A percentile compares a stretch with the other conserved stretches of the same genome.
Evolutionary conservation across 1,284 basidiomycete genomes (phyloP).

Genomic region (Cryptococcus jaspeensis): DNA sequence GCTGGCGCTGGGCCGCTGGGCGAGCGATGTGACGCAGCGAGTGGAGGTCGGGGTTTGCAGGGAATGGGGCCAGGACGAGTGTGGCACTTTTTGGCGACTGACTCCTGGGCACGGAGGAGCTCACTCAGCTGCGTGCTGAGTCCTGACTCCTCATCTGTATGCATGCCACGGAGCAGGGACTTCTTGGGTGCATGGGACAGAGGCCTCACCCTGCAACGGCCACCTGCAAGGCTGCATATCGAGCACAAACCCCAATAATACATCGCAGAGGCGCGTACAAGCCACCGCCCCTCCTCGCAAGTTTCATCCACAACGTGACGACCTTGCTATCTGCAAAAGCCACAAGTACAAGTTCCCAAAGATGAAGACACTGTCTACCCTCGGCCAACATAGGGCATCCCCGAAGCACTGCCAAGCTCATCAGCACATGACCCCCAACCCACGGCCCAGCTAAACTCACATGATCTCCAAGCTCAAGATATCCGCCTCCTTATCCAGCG

Average conservation of each 20-base stretch:
- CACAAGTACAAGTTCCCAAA: too few species aligned
- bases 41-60: slow-evolving; percentile 14
- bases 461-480: slow-evolving; percentile 63
- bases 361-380: slow-evolving; percentile 52
- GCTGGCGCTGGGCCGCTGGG: background rate
- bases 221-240: too few species aligned
- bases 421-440: too few species aligned
- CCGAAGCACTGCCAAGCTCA: slow-evolving; percentile 48
- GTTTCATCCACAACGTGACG: too few species aligned
- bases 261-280: too few species aligned
- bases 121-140: too few species aligned
- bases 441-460: too few species aligned
- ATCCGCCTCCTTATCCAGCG: slow-evolving; percentile 65
- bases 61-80: background rate
- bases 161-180: background rate
- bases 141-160: too few species aligned
- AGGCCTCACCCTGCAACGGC: too few species aligned
- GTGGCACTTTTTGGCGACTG: slow-evolving; percentile 2
- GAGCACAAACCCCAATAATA: too few species aligned
- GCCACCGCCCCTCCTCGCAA: too few species aligned
- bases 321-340: too few species aligned
- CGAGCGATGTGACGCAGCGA: background rate
- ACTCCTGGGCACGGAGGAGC: background rate
- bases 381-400: slow-evolving; percentile 63
- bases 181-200: background rate